Percentiles rank a stretch among this genome's conserved stretches.
These are phyloP conservation scores for Dittrichia graveolens DNA, from an alignment of 129 eudicot species.

Conservation along the genomic window DNA sequence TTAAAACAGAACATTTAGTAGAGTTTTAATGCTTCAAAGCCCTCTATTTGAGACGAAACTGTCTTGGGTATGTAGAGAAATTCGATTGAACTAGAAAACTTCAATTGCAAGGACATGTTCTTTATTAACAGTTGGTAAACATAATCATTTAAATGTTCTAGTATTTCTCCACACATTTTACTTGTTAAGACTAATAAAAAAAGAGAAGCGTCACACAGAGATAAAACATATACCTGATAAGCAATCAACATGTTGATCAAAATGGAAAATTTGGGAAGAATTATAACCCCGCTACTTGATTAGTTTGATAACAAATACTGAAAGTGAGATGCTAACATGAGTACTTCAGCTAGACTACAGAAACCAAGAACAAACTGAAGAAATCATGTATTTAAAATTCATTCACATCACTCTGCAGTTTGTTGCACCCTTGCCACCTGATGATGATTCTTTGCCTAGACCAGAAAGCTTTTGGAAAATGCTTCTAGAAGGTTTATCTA, in stretches of 20 bases:
- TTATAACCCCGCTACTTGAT: not conserved
- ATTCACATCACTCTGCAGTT: slow-evolving; percentile 28
- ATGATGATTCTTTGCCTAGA: not conserved
- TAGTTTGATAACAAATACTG: not conserved
- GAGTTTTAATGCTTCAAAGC: no score
- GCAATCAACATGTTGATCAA: not conserved
- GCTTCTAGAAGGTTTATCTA: not conserved
- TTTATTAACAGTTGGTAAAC: no score
- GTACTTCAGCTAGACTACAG: slow-evolving; percentile 7
- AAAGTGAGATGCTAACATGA: slow-evolving; percentile 4
- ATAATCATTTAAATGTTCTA: no score
- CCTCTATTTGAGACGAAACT: no score
- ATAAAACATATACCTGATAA: not conserved
- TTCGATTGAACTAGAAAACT: no score
- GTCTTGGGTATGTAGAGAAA: no score
- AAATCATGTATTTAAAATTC: not conserved
- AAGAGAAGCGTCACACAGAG: not conserved
- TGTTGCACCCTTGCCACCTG: not conserved
- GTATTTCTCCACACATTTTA: no score
- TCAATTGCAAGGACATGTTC: no score
- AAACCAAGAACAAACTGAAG: not conserved
- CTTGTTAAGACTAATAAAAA: no score
- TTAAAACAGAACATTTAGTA: no score
- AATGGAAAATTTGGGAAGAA: not conserved
- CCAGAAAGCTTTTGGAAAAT: slow-evolving; percentile 8